A percentile compares a stretch with the other conserved stretches of the same genome.
phyloP scores from a whole-genome alignment of 805 yeast species.

The Isabelozyma rhagii region DNA sequence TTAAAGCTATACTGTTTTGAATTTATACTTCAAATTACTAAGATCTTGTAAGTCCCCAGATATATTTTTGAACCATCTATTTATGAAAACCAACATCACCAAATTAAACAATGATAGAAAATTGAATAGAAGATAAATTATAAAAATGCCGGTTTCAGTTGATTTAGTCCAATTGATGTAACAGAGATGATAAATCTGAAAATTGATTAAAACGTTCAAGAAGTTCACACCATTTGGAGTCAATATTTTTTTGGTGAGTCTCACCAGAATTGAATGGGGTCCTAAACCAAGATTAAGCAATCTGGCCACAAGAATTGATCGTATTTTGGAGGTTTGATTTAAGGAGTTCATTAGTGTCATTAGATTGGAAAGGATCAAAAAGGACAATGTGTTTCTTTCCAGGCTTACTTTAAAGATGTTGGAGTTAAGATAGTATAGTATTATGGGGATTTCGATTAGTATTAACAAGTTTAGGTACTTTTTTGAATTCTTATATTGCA shows the following conservation, averaged over 20 bases:
- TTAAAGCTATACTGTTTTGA: slow-evolving; percentile 10
- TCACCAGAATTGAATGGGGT: neutral
- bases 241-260: neutral
- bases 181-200: neutral
- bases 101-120: slow-evolving; percentile 9
- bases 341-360: neutral
- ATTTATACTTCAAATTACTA: slow-evolving; percentile 12
- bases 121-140: neutral
- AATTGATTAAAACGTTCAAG: neutral
- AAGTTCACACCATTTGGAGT: neutral
- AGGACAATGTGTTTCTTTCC: neutral
- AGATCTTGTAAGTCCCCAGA: slow-evolving; percentile 7
- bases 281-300: neutral
- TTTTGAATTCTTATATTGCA: neutral
- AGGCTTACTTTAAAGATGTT: neutral
- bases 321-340: neutral
- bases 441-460: neutral
- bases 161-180: neutral
- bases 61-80: slow-evolving; percentile 6
- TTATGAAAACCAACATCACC: slow-evolving; percentile 4
- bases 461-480: slow-evolving; percentile 1
- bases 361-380: neutral
- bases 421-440: neutral
- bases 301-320: neutral
- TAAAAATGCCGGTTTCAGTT: neutral